These are phyloP conservation scores for Fusarium setosum DNA, from an alignment of 2,329 filamentous ascomycete species.

Conservation along the genomic window DNA sequence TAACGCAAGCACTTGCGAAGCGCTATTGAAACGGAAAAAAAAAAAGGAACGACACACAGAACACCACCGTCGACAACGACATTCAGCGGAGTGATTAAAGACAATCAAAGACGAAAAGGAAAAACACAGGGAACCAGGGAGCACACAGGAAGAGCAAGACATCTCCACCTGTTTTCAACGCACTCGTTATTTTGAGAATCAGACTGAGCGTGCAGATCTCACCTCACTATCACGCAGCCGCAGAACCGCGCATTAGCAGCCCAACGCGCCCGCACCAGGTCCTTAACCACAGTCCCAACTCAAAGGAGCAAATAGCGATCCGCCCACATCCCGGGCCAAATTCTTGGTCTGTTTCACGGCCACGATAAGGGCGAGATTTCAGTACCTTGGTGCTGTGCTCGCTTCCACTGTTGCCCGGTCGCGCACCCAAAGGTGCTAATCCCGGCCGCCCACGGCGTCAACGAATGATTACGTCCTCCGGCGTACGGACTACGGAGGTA, in stretches of 20 bases:
- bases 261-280: conserved; percentile 14
- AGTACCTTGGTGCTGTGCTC: conserved; percentile 30
- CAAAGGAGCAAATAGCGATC: neutral
- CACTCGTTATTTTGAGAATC: conserved; percentile 7
- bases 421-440: conserved; percentile 15
- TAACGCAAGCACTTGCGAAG: conserved; percentile 32
- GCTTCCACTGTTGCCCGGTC: conserved; percentile 30
- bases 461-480: conserved; percentile 24
- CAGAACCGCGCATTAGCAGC: conserved; percentile 9
- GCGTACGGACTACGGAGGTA: conserved; percentile 23
- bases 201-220: conserved; percentile 29
- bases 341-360: conserved; percentile 34
- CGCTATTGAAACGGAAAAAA: conserved; percentile 12
- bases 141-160: conserved; percentile 4
- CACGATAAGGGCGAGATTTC: conserved; percentile 38
- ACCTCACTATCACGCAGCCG: conserved; percentile 31
- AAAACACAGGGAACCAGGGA: conserved; percentile 35
- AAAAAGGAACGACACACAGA: neutral
- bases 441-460: conserved; percentile 18
- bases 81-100: conserved; percentile 16
- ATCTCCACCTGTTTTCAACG: conserved; percentile 1
- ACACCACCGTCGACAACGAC: conserved; percentile 1
- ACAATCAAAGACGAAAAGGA: conserved; percentile 38
- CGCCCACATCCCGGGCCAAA: conserved; percentile 18
- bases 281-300: neutral